These are phyloP conservation scores for Yamadazyma phyllophila DNA, from an alignment of 805 yeast species.

Conservation along the genomic window DNA sequence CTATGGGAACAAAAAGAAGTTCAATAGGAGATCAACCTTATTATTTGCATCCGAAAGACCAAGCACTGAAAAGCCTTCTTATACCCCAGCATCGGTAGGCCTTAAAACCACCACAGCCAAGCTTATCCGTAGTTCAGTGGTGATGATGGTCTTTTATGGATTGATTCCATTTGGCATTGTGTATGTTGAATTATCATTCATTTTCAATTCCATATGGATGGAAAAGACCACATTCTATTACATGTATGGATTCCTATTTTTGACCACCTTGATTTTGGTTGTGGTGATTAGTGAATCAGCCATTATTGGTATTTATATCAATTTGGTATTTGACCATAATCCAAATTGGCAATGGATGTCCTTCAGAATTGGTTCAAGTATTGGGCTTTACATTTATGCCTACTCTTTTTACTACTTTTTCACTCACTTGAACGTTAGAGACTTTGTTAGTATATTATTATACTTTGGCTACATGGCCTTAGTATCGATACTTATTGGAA, in stretches of 20 bases:
- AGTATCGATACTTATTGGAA: constrained; percentile 58
- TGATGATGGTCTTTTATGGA: constrained; percentile 54
- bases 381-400: constrained; percentile 66
- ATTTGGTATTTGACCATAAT: constrained; percentile 52
- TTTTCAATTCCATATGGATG: constrained; percentile 75
- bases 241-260: constrained; percentile 73
- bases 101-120: neutral
- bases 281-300: constrained; percentile 70
- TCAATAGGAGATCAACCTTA: constrained; percentile 21
- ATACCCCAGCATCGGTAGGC: neutral
- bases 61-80: neutral
- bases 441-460: constrained; percentile 62
- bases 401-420: constrained; percentile 69
- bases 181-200: constrained; percentile 72
- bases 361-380: constrained; percentile 64
- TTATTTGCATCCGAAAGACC: constrained; percentile 6
- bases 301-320: constrained; percentile 63
- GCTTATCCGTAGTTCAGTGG: constrained; percentile 7
- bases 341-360: constrained; percentile 84
- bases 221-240: constrained; percentile 77
- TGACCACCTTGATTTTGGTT: constrained; percentile 56
- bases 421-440: constrained; percentile 57
- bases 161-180: constrained; percentile 75
- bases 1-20: constrained; percentile 39
- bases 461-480: constrained; percentile 72